These are phyloP conservation scores for Aschersonia sp. DNA, from an alignment of 2,329 filamentous ascomycete genomes.

Conservation along the genomic window DNA sequence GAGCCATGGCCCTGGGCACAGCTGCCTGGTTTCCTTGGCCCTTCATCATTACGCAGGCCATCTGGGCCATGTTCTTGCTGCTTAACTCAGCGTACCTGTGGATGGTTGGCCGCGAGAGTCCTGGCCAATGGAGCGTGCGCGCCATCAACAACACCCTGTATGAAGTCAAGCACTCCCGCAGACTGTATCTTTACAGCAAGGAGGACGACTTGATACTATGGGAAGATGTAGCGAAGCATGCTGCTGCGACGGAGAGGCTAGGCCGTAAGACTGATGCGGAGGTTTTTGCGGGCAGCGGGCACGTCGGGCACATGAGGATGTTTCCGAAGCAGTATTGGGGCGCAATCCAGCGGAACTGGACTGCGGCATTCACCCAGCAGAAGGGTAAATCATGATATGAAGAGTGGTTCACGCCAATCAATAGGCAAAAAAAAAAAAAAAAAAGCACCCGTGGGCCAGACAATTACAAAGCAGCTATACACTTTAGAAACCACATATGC, in stretches of 20 bases:
- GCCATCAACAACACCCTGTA: slow-evolving; percentile 21
- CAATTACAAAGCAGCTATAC: too few relatives aligned
- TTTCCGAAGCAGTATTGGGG: slow-evolving; percentile 45
- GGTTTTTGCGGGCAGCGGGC: slow-evolving; percentile 40
- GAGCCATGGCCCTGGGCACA: slow-evolving; percentile 36
- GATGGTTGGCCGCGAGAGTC: slow-evolving; percentile 22
- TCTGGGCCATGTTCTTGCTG: slow-evolving; percentile 30
- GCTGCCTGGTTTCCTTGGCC: slow-evolving; percentile 33
- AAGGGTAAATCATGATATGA: too few relatives aligned
- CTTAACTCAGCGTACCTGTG: slow-evolving; percentile 19
- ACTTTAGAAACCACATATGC: too few relatives aligned
- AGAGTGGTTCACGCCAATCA: too few relatives aligned
- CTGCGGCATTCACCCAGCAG: background rate
- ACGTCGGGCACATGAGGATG: slow-evolving; percentile 46
- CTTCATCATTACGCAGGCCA: slow-evolving; percentile 27
- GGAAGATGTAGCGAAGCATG: slow-evolving; percentile 40
- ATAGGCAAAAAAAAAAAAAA: too few relatives aligned
- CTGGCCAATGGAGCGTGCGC: slow-evolving; percentile 22
- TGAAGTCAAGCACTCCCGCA: slow-evolving; percentile 21
- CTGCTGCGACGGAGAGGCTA: slow-evolving; percentile 26
- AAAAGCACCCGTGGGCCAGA: too few relatives aligned
- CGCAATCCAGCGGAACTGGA: slow-evolving; percentile 19
- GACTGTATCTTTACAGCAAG: slow-evolving; percentile 44
- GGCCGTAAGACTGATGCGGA: slow-evolving; percentile 36
- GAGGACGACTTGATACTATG: slow-evolving; percentile 41